phyloP scores from a whole-genome alignment of 2,329 filamentous ascomycete species.

The Apiospora phragmitis region DNA sequence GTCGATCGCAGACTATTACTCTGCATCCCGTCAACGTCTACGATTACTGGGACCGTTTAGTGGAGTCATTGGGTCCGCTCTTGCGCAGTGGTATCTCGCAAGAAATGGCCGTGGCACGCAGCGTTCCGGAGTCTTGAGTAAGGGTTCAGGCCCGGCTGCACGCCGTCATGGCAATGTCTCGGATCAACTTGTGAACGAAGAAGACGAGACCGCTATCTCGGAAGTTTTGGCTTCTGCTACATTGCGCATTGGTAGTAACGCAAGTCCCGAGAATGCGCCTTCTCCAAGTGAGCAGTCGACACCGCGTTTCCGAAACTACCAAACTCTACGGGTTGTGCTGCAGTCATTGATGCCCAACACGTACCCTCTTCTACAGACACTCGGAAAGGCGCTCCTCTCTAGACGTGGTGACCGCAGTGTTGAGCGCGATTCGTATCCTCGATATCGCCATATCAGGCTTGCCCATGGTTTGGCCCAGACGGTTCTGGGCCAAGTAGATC shows the following conservation, averaged over 20 bases:
- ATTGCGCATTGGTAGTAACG: constrained; percentile 25
- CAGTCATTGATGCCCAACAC: constrained; percentile 77
- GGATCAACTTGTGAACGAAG: constrained; percentile 17
- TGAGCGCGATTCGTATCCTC: constrained; percentile 62
- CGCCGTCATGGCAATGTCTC: constrained; percentile 16
- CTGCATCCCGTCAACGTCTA: constrained; percentile 80
- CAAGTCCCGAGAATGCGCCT: constrained; percentile 15
- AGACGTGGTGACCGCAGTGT: constrained; percentile 49
- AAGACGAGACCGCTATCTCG: constrained; percentile 29
- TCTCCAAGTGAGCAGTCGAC: constrained; percentile 29
- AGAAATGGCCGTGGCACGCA: constrained; percentile 72
- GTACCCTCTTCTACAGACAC: constrained; percentile 81
- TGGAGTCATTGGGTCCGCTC: constrained; percentile 74
- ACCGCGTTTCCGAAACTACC: constrained; percentile 69
- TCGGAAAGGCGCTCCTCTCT: constrained; percentile 79
- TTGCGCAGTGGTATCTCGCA: constrained; percentile 83
- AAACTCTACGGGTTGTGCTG: constrained; percentile 73
- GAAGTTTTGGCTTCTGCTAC: constrained; percentile 26
- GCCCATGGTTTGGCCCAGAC: constrained; percentile 70
- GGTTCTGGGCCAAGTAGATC: constrained; percentile 65
- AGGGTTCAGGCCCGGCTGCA: constrained; percentile 21
- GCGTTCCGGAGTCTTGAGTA: constrained; percentile 69
- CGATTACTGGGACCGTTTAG: constrained; percentile 76
- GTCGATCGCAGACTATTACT: constrained; percentile 62
- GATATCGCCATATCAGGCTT: constrained; percentile 55